phyloP scores from a whole-genome alignment of 495 filamentous ascomycete genomes.

The Peziza echinospora region DNA sequence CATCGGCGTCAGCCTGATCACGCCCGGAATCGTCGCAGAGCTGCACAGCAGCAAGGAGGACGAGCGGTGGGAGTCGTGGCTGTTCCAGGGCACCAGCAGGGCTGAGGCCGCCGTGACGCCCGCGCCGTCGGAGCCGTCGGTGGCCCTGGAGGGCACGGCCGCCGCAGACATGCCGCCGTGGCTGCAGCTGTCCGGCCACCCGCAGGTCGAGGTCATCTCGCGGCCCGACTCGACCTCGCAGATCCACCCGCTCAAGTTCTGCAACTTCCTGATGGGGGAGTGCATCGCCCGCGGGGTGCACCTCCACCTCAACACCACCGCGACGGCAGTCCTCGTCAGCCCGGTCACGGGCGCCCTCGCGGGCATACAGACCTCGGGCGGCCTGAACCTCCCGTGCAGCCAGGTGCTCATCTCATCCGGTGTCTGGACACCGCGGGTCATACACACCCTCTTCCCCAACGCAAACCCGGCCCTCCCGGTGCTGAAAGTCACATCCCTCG shows the following conservation, averaged over 20 bases:
- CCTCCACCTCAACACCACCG: conserved; percentile 41
- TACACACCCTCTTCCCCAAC: conserved; percentile 38
- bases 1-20: conserved; percentile 25
- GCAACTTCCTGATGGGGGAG: conserved; percentile 37
- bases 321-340: conserved; percentile 31
- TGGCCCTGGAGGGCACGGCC: not conserved
- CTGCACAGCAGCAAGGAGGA: conserved; percentile 9
- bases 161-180: conserved; percentile 28
- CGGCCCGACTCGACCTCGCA: conserved; percentile 42
- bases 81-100: conserved; percentile 38
- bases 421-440: conserved; percentile 44
- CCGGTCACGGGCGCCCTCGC: conserved; percentile 26
- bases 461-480: conserved; percentile 27
- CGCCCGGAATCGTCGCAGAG: conserved; percentile 14
- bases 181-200: conserved; percentile 29
- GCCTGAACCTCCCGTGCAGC: conserved; percentile 33
- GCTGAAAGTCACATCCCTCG: conserved; percentile 31
- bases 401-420: conserved; percentile 44
- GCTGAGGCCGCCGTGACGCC: conserved; percentile 31
- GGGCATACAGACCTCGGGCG: conserved; percentile 25
- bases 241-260: conserved; percentile 40
- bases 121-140: not conserved
- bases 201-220: conserved; percentile 37
- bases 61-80: conserved; percentile 36
- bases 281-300: conserved; percentile 37